A percentile compares a stretch with the other conserved stretches of the same genome.
Conservation (phyloP, 2,329 filamentous ascomycete species). For the Thielaviopsis populi region DNA sequence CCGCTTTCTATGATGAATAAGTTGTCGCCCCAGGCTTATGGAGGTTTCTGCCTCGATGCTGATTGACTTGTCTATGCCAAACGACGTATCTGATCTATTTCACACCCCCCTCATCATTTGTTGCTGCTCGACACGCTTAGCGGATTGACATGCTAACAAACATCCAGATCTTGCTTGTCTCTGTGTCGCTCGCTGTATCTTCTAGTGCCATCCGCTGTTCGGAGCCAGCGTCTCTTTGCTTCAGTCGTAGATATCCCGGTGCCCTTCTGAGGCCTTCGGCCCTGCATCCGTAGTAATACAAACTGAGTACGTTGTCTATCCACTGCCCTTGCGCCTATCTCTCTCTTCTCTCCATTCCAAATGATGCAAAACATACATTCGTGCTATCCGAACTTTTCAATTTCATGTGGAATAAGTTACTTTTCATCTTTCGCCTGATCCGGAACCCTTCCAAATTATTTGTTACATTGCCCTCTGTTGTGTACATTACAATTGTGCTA, state of each 20-base stretch:
- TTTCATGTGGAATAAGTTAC: conserved; percentile 14
- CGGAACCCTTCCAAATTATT: neutral
- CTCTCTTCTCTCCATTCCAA: neutral
- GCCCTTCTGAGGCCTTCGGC: neutral
- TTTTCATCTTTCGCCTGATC: conserved; percentile 18
- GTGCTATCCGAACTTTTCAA: conserved; percentile 15
- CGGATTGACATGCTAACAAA: conserved; percentile 5
- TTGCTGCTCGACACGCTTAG: neutral
- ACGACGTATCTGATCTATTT: conserved; percentile 21
- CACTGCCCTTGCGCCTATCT: neutral
- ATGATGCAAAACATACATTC: conserved; percentile 16
- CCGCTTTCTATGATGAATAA: conserved; percentile 29
- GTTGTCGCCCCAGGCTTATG: conserved; percentile 37
- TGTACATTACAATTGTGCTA: neutral
- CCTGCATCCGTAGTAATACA: conserved; percentile 2
- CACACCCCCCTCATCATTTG: neutral
- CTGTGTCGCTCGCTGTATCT: no score
- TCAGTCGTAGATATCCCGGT: neutral
- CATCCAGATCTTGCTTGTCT: neutral
- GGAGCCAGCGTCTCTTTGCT: neutral
- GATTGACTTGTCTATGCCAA: conserved; percentile 42
- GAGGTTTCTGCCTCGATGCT: conserved; percentile 35
- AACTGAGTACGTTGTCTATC: conserved; percentile 9
- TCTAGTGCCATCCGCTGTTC: no score
- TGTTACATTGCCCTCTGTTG: neutral